Base-by-base conservation (phyloP, 805 yeast species). In the Isabelozyma gotoi region DNA sequence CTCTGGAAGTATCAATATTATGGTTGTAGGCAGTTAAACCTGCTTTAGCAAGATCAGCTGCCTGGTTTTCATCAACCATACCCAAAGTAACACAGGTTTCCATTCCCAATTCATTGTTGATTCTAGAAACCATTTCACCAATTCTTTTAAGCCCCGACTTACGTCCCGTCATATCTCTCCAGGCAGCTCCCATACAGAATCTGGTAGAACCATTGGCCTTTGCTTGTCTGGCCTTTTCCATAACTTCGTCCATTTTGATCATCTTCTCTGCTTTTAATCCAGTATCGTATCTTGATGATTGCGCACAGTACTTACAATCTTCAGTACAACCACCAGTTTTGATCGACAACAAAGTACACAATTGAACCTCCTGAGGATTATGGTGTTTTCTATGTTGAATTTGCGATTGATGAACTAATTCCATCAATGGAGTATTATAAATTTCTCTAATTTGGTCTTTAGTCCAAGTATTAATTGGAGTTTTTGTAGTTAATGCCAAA, bases 131-230 rank as follows among this genome's bases (percentile, higher is more conserved):
- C 91, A 86, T 85, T 40, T 78, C 77, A 19, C 78, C 67, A 44
- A 86, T 84, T 47, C 70, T 77, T 45, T 74, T 77, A 48, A 86
- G 57, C 1, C 85, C 88, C 14, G 81, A 75, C 60, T 84, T 85
- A 39, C 94, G 70, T 14, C 94, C 92, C 39, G 70, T 68, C 94
- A 86, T 86, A 48, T 85, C 92, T 59, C 94, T 75, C 94, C 92
- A 87, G 2, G 94, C 94, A 8, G 92, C 88, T 38, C 94, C 94
- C 82, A 86, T 78, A 58, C 94, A 86, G 57, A 86, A 86, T 50
- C 94, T 71, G 0, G 94, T 86, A 1, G 85, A 76, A 0, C 92
- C 92, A 50, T 85, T 84, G 5, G 53, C 67, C 52, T 83, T 82
- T 10, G 94, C 91, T 40, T 73, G 74, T 42, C 63, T 67, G 1